Conservation (phyloP, 371 early-diverging fungal genomes). For the Blakeslea trispora region DNA sequence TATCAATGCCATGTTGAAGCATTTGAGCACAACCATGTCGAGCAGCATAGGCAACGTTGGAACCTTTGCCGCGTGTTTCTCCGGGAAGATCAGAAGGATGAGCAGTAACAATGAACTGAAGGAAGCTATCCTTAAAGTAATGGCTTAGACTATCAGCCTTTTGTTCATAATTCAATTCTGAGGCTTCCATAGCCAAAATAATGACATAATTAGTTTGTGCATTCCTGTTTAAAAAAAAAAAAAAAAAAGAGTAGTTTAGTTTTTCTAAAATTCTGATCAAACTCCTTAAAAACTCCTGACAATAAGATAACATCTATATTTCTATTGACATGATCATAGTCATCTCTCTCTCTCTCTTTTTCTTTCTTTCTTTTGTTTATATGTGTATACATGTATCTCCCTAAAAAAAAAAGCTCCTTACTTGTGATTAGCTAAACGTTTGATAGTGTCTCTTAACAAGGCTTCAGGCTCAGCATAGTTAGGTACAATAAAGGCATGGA, state of each 20-base stretch:
- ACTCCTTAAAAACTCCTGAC: background rate
- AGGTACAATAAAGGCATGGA: slow-evolving; percentile 61
- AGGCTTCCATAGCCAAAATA: slow-evolving; percentile 73
- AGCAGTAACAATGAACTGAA: slow-evolving; percentile 63
- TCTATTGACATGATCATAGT: background rate
- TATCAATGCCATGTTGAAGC: slow-evolving; percentile 32
- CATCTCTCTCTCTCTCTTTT: slow-evolving; percentile 3
- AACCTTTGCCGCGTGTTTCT: slow-evolving; percentile 71
- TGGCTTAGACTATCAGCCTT: slow-evolving; percentile 58
- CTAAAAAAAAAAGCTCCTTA: slow-evolving; percentile 14
- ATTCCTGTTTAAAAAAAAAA: slow-evolving; percentile 31
- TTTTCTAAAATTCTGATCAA: background rate
- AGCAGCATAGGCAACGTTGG: slow-evolving; percentile 72
- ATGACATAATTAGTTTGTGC: slow-evolving; percentile 50
- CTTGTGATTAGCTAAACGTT: slow-evolving; percentile 49
- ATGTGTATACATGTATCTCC: no score
- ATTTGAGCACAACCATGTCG: slow-evolving; percentile 29
- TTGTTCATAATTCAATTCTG: slow-evolving; percentile 50
- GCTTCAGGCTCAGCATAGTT: slow-evolving; percentile 62
- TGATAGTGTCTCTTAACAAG: slow-evolving; percentile 48
- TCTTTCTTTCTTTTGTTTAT: slow-evolving; percentile 4
- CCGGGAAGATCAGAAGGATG: slow-evolving; percentile 67
- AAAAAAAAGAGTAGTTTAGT: background rate
- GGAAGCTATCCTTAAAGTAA: slow-evolving; percentile 60
- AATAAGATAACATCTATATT: no score